These are phyloP conservation scores for Senna tora DNA, from an alignment of 306 rosid genomes.

Conservation along the genomic window DNA sequence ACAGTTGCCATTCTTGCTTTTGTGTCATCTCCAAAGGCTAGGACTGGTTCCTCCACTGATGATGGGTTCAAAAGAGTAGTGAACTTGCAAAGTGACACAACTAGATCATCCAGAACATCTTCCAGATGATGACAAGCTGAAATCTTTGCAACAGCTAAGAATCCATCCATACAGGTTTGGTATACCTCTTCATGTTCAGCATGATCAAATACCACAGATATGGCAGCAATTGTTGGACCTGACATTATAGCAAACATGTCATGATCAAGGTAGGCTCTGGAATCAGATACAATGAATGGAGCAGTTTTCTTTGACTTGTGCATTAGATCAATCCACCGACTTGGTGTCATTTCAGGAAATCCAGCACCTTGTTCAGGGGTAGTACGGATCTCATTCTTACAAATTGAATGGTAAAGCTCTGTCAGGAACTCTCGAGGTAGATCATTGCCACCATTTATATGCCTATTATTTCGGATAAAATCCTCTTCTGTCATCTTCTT, in stretches of 20 bases:
- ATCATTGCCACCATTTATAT: constrained; percentile 89
- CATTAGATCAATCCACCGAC: constrained; percentile 96
- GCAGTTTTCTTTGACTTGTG: constrained; percentile 84
- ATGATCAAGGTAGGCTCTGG: constrained; percentile 86
- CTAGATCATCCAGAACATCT: constrained; percentile 98
- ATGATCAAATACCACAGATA: constrained; percentile 97
- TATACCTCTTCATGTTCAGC: constrained; percentile 93
- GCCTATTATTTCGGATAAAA: constrained; percentile 88
- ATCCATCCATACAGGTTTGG: constrained; percentile 96
- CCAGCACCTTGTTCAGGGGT: constrained; percentile 93
- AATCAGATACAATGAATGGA: constrained; percentile 87
- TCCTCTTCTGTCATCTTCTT: constrained; percentile 99
- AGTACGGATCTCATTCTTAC: constrained; percentile 96
- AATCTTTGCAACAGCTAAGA: constrained; percentile 92
- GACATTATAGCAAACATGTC: constrained; percentile 99
- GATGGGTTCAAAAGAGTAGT: constrained; percentile 90
- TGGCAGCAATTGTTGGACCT: constrained; percentile 98
- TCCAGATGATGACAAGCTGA: constrained; percentile 98
- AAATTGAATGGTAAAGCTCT: constrained; percentile 87
- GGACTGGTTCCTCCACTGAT: constrained; percentile 85
- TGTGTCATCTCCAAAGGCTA: constrained; percentile 91
- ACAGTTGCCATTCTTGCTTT: constrained; percentile 97
- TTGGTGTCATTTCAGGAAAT: constrained; percentile 95
- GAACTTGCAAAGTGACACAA: constrained; percentile 95
- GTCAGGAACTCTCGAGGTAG: constrained; percentile 88